Conservation (phyloP, 352 stramenopile species). For the Phytophthora tentaculata region DNA sequence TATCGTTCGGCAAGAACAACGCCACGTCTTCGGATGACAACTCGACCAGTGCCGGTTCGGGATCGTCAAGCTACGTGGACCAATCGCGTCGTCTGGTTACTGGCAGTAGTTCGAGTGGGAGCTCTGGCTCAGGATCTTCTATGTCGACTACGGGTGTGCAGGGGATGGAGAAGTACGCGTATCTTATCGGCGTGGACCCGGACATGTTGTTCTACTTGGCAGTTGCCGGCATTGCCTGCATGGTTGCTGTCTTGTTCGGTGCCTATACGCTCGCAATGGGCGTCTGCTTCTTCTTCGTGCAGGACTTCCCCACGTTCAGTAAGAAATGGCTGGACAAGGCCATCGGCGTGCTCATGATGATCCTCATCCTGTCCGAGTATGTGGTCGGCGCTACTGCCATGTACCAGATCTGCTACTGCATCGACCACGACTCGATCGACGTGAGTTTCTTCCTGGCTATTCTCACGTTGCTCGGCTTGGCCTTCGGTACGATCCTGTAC, state of each 20-base stretch:
- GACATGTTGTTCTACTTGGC: slow-evolving; percentile 89
- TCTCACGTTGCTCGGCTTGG: slow-evolving; percentile 69
- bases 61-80: slow-evolving; percentile 1
- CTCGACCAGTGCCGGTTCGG: slow-evolving; percentile 18
- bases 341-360: slow-evolving; percentile 83
- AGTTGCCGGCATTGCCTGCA: slow-evolving; percentile 57
- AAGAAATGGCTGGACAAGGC: slow-evolving; percentile 82
- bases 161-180: slow-evolving; percentile 86
- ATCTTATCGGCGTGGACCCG: slow-evolving; percentile 68
- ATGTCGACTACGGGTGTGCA: slow-evolving; percentile 40
- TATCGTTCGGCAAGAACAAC: slow-evolving; percentile 64
- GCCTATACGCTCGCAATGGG: slow-evolving; percentile 56
- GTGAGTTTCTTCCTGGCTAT: slow-evolving; percentile 72
- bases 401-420: slow-evolving; percentile 88
- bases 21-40: slow-evolving; percentile 24
- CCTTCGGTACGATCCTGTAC: slow-evolving; percentile 81
- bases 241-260: slow-evolving; percentile 56
- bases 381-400: slow-evolving; percentile 79
- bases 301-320: slow-evolving; percentile 61
- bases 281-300: slow-evolving; percentile 56
- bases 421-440: slow-evolving; percentile 66
- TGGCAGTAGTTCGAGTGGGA: slow-evolving; percentile 31
- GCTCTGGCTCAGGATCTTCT: slow-evolving; percentile 36
- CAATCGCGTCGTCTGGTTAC: slow-evolving; percentile 39
- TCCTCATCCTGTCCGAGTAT: slow-evolving; percentile 87